Percentiles rank a stretch among this genome's conserved stretches.
phyloP scores from a whole-genome alignment of 352 stramenopile genomes.

The Globisporangium solare region DNA sequence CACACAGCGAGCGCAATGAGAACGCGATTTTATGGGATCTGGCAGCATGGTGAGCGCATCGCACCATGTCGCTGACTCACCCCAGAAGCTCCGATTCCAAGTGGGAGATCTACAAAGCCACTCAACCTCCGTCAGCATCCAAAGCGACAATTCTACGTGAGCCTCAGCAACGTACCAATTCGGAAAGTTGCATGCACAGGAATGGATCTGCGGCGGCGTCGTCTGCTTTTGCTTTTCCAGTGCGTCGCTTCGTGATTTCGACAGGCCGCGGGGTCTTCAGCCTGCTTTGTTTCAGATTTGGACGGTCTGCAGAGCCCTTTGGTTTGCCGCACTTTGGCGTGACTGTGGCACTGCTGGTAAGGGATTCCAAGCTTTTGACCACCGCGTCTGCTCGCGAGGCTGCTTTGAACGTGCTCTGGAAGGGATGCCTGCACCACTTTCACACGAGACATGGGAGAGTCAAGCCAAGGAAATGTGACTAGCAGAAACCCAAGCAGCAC shows the following conservation, averaged over 20 bases:
- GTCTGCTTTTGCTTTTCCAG: neutral
- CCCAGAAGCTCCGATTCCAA: constrained; percentile 30
- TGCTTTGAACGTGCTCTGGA: constrained; percentile 23
- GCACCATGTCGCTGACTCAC: constrained; percentile 34
- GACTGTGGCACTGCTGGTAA: neutral
- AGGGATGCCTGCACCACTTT: constrained; percentile 23
- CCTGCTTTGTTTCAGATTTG: neutral
- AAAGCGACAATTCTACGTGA: neutral
- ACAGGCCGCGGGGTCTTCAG: constrained; percentile 2
- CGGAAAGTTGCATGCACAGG: constrained; percentile 26
- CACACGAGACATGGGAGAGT: neutral
- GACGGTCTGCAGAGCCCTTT: neutral
- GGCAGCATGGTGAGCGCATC: neutral
- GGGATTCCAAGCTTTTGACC: neutral
- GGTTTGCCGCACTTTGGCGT: neutral
- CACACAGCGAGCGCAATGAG: neutral
- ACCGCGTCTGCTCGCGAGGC: neutral
- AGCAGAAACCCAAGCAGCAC: neutral
- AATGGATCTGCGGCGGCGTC: constrained; percentile 22
- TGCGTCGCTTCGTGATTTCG: neutral
- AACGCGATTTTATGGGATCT: neutral
- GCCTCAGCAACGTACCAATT: constrained; percentile 18
- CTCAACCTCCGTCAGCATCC: neutral
- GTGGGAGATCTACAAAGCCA: constrained; percentile 16
- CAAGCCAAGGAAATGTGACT: too few species aligned